Evolutionary conservation across 164 flowering plant species (phyloP), one percentile per base, ranked within the genome.

Genomic region (Nymphaea colorata): DNA sequence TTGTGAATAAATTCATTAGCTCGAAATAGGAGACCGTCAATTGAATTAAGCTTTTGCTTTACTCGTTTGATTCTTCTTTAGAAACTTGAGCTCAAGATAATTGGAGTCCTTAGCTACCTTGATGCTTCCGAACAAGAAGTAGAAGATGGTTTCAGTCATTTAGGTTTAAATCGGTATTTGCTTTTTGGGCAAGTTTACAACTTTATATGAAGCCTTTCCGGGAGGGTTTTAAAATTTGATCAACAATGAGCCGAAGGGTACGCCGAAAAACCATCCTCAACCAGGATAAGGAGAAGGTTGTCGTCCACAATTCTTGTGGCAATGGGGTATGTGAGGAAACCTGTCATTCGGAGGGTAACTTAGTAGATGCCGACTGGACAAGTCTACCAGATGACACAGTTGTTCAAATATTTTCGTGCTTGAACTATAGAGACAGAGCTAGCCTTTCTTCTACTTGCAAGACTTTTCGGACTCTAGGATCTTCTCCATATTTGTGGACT

Each of bases 371-470:
- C 60, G 93, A 90, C 79, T 92, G 99, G 99, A 92, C 86, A 25
- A 72, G 80, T 47, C 80, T 95, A 68, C 96, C 96, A 42, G 90
- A 90, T 79, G 99, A 95, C 72, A 90, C 94, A 10, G 93, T 90
- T 44, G 77, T 92, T 65, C 98, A 90, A 77, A 73, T 95, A 62
- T 92, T 95, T 69, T 83, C 91, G 2, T 82, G 79, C 70, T 77
- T 95, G 73, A 92, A 83, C 77, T 89, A 95, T 72, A 87, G 98
- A 4, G 99, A 95, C 78, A 79, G 99, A n/a, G 94, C 97, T 1
- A 88, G 87, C 73, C 79, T 95, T 71, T 74, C 96, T 8, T 87
- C 98, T 2, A 85, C 98, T 4, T 95, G 99, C 70, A 67, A 73
- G 61, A 78, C 93, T 11, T 95, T 91, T 90, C 79, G 96, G 70